Base-by-base conservation (phyloP, 2,329 filamentous ascomycete species). In the Aspergillus aculeatinus region DNA sequence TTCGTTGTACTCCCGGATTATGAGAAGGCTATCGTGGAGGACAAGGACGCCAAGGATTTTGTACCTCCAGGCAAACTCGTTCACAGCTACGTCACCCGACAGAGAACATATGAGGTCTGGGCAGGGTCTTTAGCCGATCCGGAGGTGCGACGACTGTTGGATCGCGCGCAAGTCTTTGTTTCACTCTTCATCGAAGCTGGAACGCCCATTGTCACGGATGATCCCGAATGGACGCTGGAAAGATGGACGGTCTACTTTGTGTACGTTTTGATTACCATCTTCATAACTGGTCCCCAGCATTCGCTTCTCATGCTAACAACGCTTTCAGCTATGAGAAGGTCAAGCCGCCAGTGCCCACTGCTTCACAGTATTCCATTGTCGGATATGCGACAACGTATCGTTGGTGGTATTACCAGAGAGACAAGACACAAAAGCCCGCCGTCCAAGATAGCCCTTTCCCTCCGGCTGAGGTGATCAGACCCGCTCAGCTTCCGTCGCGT, bases 181-280 rank as follows among this genome's bases (percentile, higher is more conserved):
- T 87, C 91, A 16, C 82, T 98, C 61, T 96, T 92, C 74, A 97
- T 99, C 63, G 96, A 99, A 75, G 95, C 91, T 29, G 95, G 93
- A n/a, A 90, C 87, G 4, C 86, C 86, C 42, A 87, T 97, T 50
- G 85, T 85, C 16, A 79, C 89, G 2, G 87, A 92, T 44, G 83
- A 90, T 55, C 84, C 89, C 0, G 89, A 93, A 63, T 89, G 86
- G 82, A 88, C 87, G 0, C 77, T 89, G 21, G 85, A 92, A 62
- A 85, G 94, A 68, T 99, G 95, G 95, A 92, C 90, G 0, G 79
- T 98, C n/a, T 98, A 92, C 77, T 87, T 96, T 67, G 81, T 96
- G 58, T 94, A 89, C 75, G 74, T 52, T 25, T 55, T 48, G 5
- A 6, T 49, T 4, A n/a, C 14, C 4, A 9, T 39, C 44, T 49